phyloP scores from a whole-genome alignment of 257 asterid genomes.

The Solanum arcanum region DNA sequence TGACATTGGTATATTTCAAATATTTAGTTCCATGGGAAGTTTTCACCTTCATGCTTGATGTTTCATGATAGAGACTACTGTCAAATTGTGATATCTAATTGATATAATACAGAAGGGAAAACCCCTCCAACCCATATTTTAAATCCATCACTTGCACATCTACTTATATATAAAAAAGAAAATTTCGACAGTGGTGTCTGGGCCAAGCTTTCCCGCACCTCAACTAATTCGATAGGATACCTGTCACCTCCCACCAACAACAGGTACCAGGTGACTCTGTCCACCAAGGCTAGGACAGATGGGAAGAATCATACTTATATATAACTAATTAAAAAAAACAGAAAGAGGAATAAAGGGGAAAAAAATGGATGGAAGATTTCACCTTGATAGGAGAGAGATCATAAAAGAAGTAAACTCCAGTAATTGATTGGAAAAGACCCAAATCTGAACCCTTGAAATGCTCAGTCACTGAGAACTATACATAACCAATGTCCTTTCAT shows the following conservation, averaged over 20 bases:
- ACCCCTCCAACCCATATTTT: not conserved
- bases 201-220: not conserved
- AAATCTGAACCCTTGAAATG: conserved; percentile 61
- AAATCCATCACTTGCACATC: not conserved
- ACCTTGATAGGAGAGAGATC: conserved; percentile 98
- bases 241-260: not conserved
- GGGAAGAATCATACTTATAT: not conserved
- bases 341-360: not conserved
- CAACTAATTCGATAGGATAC: not conserved
- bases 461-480: conserved; percentile 97
- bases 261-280: not conserved
- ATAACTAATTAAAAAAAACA: not conserved
- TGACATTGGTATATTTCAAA: not conserved
- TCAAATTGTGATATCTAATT: not conserved
- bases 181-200: not conserved
- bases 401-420: conserved; percentile 90
- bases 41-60: not conserved
- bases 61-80: not conserved
- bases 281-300: not conserved
- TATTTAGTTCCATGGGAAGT: not conserved
- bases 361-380: conserved; percentile 4
- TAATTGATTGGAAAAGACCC: conserved; percentile 49
- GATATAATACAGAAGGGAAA: not conserved
- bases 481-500: conserved; percentile 1
- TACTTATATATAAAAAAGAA: not conserved